Base-by-base conservation (phyloP, 805 yeast genomes). In the Myxozyma melibiosi region DNA sequence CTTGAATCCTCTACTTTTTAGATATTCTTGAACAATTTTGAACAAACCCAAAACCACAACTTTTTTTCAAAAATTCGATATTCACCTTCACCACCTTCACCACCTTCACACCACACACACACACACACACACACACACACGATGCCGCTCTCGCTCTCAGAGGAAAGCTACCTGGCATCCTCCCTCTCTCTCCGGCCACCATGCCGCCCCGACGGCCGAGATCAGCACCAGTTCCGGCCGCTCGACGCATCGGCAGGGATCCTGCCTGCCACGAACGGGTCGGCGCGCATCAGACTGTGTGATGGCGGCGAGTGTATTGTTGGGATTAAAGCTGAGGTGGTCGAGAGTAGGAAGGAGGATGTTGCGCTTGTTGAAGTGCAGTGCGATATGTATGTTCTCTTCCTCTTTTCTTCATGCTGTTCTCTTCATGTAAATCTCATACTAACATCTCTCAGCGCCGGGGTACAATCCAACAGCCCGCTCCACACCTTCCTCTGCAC, bases 261-360 rank as follows among this genome's bases (percentile, higher is more conserved):
- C 66, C 76, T 94, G 57, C 94, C 96, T 0, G 82, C 85, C 50
- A 87, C 97, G 2, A 89, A 92, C 73, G 99, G 99, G 13, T 90
- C 97, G 1, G 86, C 97, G 0, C 80, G 96, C 73, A 82, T 92
- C 18, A 80, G 90, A 62, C 80, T 90, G 33, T 80, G 87, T 47
- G 98, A 92, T 71, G 98, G 99, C 22, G 83, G 90, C 60, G 98
- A 94, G 72, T 90, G 96, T 66, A 85, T 94, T 33, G 92, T 90
- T 4, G 94, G 97, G 67, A 80, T 92, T 46, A 94, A 94, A 72
- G 82, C 91, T 11, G 86, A 87, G 66, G 97, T 91, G 30, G 55
- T 58, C n/a, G 46, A 53, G n/a, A 50, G n/a, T n/a, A n/a, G n/a
- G n/a, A n/a, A n/a, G 57, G 78, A 79, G 16, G 65, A 76, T 0